Conservation (phyloP, 306 rosid genomes). For the Castanea crenata region DNA sequence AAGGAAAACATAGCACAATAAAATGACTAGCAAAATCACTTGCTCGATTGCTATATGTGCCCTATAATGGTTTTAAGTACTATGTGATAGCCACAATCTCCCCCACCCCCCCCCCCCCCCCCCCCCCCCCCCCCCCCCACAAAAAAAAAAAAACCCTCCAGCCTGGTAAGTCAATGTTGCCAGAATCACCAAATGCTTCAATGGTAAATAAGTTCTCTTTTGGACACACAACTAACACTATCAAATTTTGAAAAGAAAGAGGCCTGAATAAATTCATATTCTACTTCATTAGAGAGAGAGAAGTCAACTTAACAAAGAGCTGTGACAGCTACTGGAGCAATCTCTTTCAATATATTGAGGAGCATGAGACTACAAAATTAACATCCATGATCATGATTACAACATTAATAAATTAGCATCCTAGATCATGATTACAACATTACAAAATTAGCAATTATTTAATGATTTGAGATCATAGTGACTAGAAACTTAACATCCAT, state of each 20-base stretch:
- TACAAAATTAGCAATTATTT: background rate
- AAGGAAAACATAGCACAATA: background rate
- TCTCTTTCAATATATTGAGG: background rate
- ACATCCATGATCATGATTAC: too few relatives aligned
- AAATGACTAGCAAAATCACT: background rate
- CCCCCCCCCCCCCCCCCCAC: too few relatives aligned
- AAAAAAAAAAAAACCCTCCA: too few relatives aligned
- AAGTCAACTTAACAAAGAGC: background rate
- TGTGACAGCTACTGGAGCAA: background rate
- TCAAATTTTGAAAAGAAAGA: background rate
- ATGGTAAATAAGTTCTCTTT: background rate
- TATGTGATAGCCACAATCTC: background rate
- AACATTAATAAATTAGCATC: too few relatives aligned
- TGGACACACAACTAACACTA: background rate
- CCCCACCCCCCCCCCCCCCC: too few relatives aligned
- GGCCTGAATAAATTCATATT: background rate
- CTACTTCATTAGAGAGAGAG: background rate
- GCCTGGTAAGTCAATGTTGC: too few relatives aligned
- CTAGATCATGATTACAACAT: too few relatives aligned
- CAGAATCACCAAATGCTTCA: background rate
- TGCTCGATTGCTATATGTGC: background rate
- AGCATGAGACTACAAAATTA: background rate
- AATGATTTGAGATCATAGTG: background rate
- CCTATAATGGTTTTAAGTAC: background rate
- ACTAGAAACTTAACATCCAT: background rate